These are phyloP conservation scores for Ambispora gerdemannii DNA, from an alignment of 192 early-diverging fungal genomes.

Conservation along the genomic window DNA sequence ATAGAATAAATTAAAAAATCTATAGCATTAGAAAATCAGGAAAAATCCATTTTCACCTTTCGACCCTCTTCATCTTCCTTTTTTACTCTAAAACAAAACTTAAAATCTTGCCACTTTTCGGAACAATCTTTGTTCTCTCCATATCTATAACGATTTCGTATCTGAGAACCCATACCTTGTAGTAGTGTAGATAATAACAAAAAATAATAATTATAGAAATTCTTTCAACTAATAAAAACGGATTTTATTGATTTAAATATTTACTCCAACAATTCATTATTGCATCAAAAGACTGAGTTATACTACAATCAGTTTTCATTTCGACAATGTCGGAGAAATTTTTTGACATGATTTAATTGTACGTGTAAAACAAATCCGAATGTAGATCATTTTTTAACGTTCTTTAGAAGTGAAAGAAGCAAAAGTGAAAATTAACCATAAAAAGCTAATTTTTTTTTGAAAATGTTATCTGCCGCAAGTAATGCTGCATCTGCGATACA, in stretches of 20 bases:
- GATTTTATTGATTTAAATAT: not conserved
- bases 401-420: too few species aligned
- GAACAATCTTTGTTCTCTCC: not conserved
- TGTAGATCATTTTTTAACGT: too few species aligned
- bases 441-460: too few species aligned
- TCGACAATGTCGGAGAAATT: not conserved
- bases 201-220: not conserved
- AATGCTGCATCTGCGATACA: not conserved
- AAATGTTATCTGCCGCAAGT: not conserved
- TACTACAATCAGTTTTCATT: not conserved
- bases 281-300: not conserved
- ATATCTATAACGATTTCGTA: not conserved
- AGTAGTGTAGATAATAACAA: too few species aligned
- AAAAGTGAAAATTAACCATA: not conserved
- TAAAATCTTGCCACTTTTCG: not conserved
- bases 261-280: not conserved
- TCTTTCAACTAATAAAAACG: not conserved
- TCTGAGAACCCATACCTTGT: not conserved
- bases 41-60: not conserved
- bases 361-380: too few species aligned
- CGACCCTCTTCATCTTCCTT: not conserved
- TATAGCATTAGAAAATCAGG: not conserved
- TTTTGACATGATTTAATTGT: not conserved
- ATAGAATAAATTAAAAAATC: not conserved
- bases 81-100: not conserved